Percentiles rank a stretch among this genome's conserved stretches.
phyloP scores from a whole-genome alignment of 225 moss, liverwort and hornwort genomes.

The Rhytidiadelphus loreus region DNA sequence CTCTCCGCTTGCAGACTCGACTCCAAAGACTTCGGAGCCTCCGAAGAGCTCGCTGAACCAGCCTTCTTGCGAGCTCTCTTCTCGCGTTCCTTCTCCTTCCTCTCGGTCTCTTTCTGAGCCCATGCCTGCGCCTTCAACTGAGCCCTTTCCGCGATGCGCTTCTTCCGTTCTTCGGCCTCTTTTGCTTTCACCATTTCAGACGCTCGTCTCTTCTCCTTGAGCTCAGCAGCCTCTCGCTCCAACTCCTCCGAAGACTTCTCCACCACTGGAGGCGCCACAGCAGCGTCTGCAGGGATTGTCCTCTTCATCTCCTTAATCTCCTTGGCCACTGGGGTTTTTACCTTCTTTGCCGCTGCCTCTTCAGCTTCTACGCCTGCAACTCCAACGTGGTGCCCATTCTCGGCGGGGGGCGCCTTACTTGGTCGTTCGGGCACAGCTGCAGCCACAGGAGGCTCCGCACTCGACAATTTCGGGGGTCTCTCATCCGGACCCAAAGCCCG shows the following conservation, averaged over 20 bases:
- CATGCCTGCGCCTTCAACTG: conserved; percentile 54
- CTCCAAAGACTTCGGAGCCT: neutral
- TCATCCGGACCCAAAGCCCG: conserved; percentile 66
- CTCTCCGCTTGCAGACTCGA: neutral
- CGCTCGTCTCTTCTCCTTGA: conserved; percentile 54
- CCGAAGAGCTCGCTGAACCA: neutral
- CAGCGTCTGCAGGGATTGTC: neutral
- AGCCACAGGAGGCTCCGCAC: neutral
- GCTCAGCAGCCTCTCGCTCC: conserved; percentile 37
- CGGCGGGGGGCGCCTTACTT: neutral
- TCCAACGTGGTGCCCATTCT: neutral
- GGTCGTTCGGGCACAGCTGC: neutral
- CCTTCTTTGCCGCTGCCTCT: neutral
- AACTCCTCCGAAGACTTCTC: conserved; percentile 10
- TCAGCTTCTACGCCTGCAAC: neutral
- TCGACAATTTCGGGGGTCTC: neutral
- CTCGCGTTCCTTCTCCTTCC: conserved; percentile 62
- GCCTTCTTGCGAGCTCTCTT: conserved; percentile 67
- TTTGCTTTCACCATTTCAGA: conserved; percentile 74
- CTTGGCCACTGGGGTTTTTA: neutral
- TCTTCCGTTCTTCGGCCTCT: conserved; percentile 78
- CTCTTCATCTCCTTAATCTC: neutral
- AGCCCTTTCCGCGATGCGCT: conserved; percentile 40
- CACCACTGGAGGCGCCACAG: neutral
- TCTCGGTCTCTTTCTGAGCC: conserved; percentile 74